Base-by-base conservation (phyloP, 805 yeast genomes). In the Saccharomycopsis javanensis region DNA sequence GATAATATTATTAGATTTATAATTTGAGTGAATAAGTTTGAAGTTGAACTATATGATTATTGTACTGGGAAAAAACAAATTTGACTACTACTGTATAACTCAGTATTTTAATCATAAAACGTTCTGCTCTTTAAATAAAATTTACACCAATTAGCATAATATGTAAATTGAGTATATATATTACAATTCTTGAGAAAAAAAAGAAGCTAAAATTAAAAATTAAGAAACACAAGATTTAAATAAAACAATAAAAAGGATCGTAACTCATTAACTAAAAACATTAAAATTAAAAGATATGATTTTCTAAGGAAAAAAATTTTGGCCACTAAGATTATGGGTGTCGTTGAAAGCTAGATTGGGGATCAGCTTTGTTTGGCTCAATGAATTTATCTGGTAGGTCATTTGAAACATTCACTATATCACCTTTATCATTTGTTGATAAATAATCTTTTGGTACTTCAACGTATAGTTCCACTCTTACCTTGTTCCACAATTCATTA, bases 401-500 rank as follows among this genome's bases (percentile, higher is more conserved):
- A 8, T 31, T 8, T 23, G 8, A 8, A 5, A 20, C 15, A 23
- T 23, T 38, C 25, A 4, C 7, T 42, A 5, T 16, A 20, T 7
- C 16, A 42, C n/a, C 25, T 6, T 6, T 23, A 2, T 20, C 5
- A 25, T 42, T 20, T 8, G 5, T 11, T 11, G 28, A 6, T 4
- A 11, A 23, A 20, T 23, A 10, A 10, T 42, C 23, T 20, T 42
- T 18, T 3, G 48, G 48, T 8, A 13, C 27, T 8, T 42, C 59
- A 23, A 61, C 54, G 28, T 58, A 60, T 13, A 60, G 42, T 34
- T 56, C 53, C 6, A 56, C 57, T 13, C 13, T 51, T 13, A 51
- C 51, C 18, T 53, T 54, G 16, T 61, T 61, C 7, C 31, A 50
- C 18, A 60, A 50, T 27, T 46, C 45, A 13, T 25, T 30, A 16